Percentiles rank a stretch among this genome's conserved stretches.
These are phyloP conservation scores for Marvania coccoides DNA, from an alignment of 139 green algal genomes.

Conservation along the genomic window DNA sequence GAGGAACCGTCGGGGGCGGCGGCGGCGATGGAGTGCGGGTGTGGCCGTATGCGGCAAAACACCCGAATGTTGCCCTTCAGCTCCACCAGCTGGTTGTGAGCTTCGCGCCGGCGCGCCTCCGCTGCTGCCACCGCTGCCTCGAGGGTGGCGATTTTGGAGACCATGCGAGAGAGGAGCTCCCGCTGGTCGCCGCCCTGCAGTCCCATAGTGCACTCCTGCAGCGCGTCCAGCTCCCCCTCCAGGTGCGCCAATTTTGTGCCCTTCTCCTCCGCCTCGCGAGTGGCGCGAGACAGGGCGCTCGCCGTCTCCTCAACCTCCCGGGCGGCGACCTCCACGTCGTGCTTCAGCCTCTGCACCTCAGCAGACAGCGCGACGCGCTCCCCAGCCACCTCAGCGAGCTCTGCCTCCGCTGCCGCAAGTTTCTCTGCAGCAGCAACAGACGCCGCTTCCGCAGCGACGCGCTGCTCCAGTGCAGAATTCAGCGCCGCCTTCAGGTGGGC, in stretches of 20 bases:
- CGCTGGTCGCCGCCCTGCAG: slow-evolving; percentile 54
- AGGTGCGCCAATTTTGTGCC: slow-evolving; percentile 17
- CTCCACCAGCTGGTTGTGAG: slow-evolving; percentile 85
- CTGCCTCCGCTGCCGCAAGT: too few relatives aligned
- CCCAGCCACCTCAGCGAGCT: background rate
- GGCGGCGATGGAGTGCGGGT: slow-evolving; percentile 20
- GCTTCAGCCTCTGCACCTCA: background rate
- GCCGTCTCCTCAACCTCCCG: background rate
- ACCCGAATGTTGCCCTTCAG: slow-evolving; percentile 85
- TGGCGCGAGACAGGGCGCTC: background rate
- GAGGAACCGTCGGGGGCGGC: slow-evolving; percentile 40
- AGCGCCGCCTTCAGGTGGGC: slow-evolving; percentile 43
- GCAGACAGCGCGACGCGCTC: background rate
- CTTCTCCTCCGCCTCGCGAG: slow-evolving; percentile 20
- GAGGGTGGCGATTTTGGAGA: slow-evolving; percentile 55
- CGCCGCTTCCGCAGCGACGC: background rate
- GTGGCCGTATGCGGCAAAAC: slow-evolving; percentile 73
- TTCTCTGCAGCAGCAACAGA: background rate
- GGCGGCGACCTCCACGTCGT: background rate
- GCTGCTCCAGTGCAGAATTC: slow-evolving; percentile 17
- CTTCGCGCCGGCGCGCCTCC: slow-evolving; percentile 46
- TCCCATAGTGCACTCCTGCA: slow-evolving; percentile 46
- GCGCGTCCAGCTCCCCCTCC: slow-evolving; percentile 59
- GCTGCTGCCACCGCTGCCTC: slow-evolving; percentile 50
- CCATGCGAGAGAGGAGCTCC: slow-evolving; percentile 62